A percentile compares a stretch with the other conserved stretches of the same genome.
These are phyloP conservation scores for Tolypocladium guangdongense DNA, from an alignment of 2,329 filamentous ascomycete genomes.

Conservation along the genomic window DNA sequence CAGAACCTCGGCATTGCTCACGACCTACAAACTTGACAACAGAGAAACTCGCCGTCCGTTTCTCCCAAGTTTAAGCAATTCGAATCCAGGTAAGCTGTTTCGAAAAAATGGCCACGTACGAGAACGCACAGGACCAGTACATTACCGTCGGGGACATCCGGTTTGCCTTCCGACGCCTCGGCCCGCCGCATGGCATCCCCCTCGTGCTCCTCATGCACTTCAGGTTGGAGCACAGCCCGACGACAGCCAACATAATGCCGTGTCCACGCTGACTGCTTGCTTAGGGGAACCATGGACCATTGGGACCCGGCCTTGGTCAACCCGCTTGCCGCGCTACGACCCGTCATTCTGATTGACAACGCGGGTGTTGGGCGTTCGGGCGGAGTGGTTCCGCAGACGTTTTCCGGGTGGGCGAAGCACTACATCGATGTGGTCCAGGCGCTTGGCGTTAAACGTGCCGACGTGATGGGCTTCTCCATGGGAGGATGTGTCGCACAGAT, in stretches of 20 bases:
- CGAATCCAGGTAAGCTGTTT: background rate
- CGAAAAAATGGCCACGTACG: slow-evolving; percentile 17
- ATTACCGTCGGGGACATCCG: slow-evolving; percentile 18
- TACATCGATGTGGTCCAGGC: slow-evolving; percentile 23
- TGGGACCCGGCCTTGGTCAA: slow-evolving; percentile 35
- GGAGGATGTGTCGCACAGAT: slow-evolving; percentile 35
- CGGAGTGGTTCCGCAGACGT: slow-evolving; percentile 26
- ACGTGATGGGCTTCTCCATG: slow-evolving; percentile 40
- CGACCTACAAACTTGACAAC: background rate
- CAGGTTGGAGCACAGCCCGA: slow-evolving; percentile 11
- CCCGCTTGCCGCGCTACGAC: slow-evolving; percentile 26
- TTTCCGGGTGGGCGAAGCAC: slow-evolving; percentile 18
- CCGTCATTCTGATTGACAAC: slow-evolving; percentile 35
- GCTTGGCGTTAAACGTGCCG: slow-evolving; percentile 26
- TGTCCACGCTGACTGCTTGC: background rate
- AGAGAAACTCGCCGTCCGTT: background rate
- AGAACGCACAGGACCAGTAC: slow-evolving; percentile 16
- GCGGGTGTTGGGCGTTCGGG: slow-evolving; percentile 33
- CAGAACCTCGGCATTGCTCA: background rate
- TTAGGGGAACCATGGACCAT: slow-evolving; percentile 26
- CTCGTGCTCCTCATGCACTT: slow-evolving; percentile 21
- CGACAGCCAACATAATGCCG: background rate
- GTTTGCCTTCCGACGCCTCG: slow-evolving; percentile 22
- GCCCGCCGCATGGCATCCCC: slow-evolving; percentile 16
- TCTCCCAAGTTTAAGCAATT: background rate